These are phyloP conservation scores for Amanita exitialis DNA, from an alignment of 768 basidiomycete species.

Conservation along the genomic window DNA sequence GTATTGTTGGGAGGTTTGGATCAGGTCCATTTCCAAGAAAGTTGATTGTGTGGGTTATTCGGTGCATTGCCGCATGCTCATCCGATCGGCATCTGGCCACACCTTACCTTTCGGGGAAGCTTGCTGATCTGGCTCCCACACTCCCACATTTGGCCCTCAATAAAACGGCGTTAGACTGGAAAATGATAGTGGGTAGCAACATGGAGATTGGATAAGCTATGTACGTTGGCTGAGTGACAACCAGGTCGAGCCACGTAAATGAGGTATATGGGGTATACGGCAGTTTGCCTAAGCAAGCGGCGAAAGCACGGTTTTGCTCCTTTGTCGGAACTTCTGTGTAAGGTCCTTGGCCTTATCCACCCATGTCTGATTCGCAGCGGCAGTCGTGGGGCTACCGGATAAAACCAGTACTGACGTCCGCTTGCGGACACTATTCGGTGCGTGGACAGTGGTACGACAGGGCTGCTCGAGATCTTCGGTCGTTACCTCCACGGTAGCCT, in stretches of 20 bases:
- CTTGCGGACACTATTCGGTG: slow-evolving; percentile 21
- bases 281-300: neutral
- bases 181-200: neutral
- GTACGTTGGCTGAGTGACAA: neutral
- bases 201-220: neutral
- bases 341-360: slow-evolving; percentile 28
- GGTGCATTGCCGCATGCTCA: neutral
- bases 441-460: slow-evolving; percentile 21
- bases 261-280: neutral
- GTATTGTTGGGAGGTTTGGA: neutral
- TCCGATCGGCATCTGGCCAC: neutral
- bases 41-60: no score
- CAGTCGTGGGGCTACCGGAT: slow-evolving; percentile 10
- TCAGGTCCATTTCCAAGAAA: neutral
- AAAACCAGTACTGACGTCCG: slow-evolving; percentile 25
- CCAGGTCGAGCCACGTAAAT: neutral
- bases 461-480: slow-evolving; percentile 16
- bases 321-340: slow-evolving; percentile 33
- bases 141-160: neutral
- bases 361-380: slow-evolving; percentile 15
- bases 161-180: neutral
- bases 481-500: slow-evolving; percentile 27
- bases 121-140: neutral
- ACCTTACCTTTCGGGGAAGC: neutral
- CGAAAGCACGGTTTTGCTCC: slow-evolving; percentile 14